These are phyloP conservation scores for Moesziomyces sp. DNA, from an alignment of 1,284 basidiomycete genomes.

Conservation along the genomic window DNA sequence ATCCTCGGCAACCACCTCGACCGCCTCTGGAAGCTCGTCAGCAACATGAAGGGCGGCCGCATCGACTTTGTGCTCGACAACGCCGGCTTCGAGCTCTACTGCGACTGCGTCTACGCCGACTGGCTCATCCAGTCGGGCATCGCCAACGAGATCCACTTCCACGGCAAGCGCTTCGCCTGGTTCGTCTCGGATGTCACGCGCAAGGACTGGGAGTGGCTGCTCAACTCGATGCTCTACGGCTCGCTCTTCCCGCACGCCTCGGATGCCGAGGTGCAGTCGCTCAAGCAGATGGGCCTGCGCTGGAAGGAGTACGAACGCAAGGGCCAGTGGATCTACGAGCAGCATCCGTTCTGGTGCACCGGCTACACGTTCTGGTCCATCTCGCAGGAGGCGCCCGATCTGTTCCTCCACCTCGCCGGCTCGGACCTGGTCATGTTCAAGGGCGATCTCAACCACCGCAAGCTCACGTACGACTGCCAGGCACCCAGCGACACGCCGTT, in stretches of 20 bases:
- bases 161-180: constrained; percentile 74
- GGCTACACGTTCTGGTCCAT: constrained; percentile 79
- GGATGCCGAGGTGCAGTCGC: constrained; percentile 82
- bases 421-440: constrained; percentile 96
- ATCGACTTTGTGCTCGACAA: constrained; percentile 76
- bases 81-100: constrained; percentile 93
- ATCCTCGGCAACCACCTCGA: constrained; percentile 86
- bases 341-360: constrained; percentile 76
- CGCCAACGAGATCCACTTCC: constrained; percentile 87
- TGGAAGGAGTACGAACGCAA: constrained; percentile 94
- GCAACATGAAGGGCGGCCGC: constrained; percentile 71
- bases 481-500: constrained; percentile 91
- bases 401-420: constrained; percentile 89
- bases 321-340: constrained; percentile 94
- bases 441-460: constrained; percentile 89
- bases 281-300: constrained; percentile 82
- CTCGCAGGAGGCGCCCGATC: constrained; percentile 77
- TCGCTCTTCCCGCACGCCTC: constrained; percentile 78
- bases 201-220: constrained; percentile 92
- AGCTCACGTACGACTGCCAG: constrained; percentile 72
- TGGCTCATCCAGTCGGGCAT: constrained; percentile 91
- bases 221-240: constrained; percentile 69
- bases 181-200: constrained; percentile 87
- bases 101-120: constrained; percentile 89
- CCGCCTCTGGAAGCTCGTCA: constrained; percentile 82